Base-by-base conservation (phyloP, 257 asterid species). In the Paulownia fortunei region DNA sequence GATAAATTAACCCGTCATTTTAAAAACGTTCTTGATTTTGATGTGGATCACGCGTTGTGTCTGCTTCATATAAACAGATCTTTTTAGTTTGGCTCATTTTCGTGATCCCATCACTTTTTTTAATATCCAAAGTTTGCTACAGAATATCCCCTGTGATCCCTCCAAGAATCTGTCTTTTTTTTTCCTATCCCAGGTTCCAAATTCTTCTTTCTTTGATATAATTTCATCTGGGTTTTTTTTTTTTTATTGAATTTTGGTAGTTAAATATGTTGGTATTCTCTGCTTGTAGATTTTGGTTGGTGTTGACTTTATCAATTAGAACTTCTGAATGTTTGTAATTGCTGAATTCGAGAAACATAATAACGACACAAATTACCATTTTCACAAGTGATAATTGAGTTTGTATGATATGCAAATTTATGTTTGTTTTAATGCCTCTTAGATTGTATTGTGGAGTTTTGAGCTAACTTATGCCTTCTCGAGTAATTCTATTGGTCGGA, bases 371-470 rank as follows among this genome's bases (percentile, higher is more conserved):
- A 24, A 12, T 27, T 16, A 12, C 56, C 21, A 34, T 30, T 63
- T 62, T 62, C 54, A 5, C 16, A 16, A 3, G 56, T 76, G 11
- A 6, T 15, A 15, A 51, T 49, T 24, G 39, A 6, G 7, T 8
- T 26, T 2, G 30, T 51, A 27, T 37, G 9, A 39, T 55, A 32
- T 19, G 46, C 23, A 18, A 39, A 6, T 39, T 7, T 34, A 36
- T 76, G 80, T 76, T 76, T 37, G 56, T 34, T 64, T 3, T 9
- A 76, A 64, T 76, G 65, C 67, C 74, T 76, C 67, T 55, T n/a
- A 66, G 69, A 66, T 30, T n/a, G 32, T 4, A 13, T 34, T 11
- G 1, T 5, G 16, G 54, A 44, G 59, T 37, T 54, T 67, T 36
- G 80, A 23, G 74, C 67, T 64, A 10, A 47, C 26, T 52, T 26